phyloP scores from a whole-genome alignment of 352 stramenopile genomes.

The Thraustotheca clavata region DNA sequence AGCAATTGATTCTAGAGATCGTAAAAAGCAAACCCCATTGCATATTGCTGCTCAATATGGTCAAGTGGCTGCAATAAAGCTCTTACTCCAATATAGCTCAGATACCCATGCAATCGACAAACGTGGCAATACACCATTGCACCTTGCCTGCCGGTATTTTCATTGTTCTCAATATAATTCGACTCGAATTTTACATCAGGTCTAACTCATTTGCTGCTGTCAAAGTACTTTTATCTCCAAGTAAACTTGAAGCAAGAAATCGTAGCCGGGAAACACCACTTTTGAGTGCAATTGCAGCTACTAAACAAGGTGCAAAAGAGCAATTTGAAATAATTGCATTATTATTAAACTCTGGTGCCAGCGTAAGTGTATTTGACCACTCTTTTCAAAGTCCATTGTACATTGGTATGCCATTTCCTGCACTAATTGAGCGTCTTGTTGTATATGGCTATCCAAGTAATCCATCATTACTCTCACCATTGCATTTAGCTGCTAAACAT shows the following conservation, averaged over 20 bases:
- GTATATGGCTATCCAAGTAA: slow-evolving; percentile 11
- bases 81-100: slow-evolving; percentile 1
- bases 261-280: slow-evolving; percentile 6
- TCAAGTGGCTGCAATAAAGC: background rate
- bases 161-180: background rate
- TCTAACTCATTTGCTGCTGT: background rate
- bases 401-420: background rate
- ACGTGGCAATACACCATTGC: slow-evolving; percentile 15
- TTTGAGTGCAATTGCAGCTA: background rate
- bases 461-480: background rate
- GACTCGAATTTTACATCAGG: background rate
- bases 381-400: background rate
- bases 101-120: slow-evolving; percentile 7
- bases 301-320: background rate
- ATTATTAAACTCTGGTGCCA: background rate
- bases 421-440: background rate
- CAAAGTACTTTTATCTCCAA: background rate
- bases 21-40: slow-evolving; percentile 10
- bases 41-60: slow-evolving; percentile 6
- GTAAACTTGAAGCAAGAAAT: slow-evolving; percentile 15
- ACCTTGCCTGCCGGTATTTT: slow-evolving; percentile 8
- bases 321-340: background rate
- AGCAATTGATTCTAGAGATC: background rate
- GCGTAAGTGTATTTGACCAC: background rate
- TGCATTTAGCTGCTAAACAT: background rate